Conservation (phyloP, 2,329 filamentous ascomycete species). For the Fusarium algeriense region DNA sequence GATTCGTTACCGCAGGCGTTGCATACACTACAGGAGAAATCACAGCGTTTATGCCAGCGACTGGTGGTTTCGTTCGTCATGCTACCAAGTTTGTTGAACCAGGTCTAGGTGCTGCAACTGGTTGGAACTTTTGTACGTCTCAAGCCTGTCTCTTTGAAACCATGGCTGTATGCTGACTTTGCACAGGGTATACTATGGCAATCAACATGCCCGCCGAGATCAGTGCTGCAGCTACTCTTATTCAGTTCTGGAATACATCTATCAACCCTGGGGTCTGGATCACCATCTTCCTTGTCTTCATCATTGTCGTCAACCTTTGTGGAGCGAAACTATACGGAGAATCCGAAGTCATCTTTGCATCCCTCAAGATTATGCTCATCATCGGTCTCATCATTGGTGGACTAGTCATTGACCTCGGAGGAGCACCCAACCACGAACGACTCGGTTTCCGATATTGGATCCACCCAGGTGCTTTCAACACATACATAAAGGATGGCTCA, state of each 20-base stretch:
- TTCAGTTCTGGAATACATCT: not conserved
- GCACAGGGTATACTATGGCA: not conserved
- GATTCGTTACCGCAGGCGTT: not conserved
- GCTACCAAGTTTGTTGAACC: not conserved
- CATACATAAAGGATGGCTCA: not conserved
- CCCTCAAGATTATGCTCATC: not conserved
- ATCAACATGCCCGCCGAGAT: constrained; percentile 6
- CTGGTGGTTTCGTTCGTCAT: not conserved
- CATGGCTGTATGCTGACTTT: not conserved
- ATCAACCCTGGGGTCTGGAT: not conserved
- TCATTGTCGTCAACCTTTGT: not conserved
- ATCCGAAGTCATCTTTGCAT: not conserved
- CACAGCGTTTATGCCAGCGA: not conserved
- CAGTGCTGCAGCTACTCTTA: not conserved
- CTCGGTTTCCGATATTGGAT: not conserved
- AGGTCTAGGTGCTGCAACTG: not conserved
- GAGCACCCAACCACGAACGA: not conserved
- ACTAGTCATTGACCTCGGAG: not conserved
- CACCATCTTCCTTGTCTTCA: not conserved
- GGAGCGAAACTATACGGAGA: not conserved
- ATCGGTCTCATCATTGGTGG: not conserved
- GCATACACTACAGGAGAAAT: not conserved
- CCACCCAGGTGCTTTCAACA: not conserved
- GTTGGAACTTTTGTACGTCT: not conserved
- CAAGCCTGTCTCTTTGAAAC: fast-evolving